Conservation (phyloP, 805 yeast species). For the Candida silvicultrix region DNA sequence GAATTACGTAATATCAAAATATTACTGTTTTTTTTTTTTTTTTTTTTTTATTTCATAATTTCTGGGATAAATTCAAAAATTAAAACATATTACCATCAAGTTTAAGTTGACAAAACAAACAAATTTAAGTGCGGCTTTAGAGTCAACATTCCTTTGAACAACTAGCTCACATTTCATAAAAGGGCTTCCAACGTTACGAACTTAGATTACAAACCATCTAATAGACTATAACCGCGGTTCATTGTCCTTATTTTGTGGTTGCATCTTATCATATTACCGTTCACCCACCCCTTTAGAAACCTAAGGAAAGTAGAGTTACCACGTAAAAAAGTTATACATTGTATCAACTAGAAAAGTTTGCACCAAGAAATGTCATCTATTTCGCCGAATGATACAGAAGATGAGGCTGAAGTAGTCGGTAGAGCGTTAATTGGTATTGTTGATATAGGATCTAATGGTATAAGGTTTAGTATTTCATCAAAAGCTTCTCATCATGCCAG, state of each 20-base stretch:
- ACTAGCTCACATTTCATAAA: too few relatives aligned
- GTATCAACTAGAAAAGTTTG: background rate
- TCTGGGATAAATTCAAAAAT: background rate
- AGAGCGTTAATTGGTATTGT: constrained; percentile 59
- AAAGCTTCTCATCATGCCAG: constrained; percentile 65
- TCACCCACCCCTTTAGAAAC: background rate
- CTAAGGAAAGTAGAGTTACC: background rate
- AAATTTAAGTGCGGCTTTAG: too few relatives aligned
- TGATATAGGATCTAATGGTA: constrained; percentile 74
- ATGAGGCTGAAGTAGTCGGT: constrained; percentile 51
- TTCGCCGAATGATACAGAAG: constrained; percentile 25
- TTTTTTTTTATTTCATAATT: too few relatives aligned
- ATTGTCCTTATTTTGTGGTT: background rate
- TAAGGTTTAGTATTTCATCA: constrained; percentile 67
- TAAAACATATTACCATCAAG: background rate
- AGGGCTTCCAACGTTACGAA: too few relatives aligned
- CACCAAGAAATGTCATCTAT: constrained; percentile 2
- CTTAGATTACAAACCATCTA: too few relatives aligned
- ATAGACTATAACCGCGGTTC: too few relatives aligned
- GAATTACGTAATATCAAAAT: background rate
- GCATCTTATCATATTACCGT: background rate
- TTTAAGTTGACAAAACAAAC: too few relatives aligned
- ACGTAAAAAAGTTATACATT: too few relatives aligned
- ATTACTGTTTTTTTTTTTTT: too few relatives aligned
- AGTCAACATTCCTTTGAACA: background rate